Conservation (phyloP, 2,329 filamentous ascomycete species). For the Rutstroemia sp. region DNA sequence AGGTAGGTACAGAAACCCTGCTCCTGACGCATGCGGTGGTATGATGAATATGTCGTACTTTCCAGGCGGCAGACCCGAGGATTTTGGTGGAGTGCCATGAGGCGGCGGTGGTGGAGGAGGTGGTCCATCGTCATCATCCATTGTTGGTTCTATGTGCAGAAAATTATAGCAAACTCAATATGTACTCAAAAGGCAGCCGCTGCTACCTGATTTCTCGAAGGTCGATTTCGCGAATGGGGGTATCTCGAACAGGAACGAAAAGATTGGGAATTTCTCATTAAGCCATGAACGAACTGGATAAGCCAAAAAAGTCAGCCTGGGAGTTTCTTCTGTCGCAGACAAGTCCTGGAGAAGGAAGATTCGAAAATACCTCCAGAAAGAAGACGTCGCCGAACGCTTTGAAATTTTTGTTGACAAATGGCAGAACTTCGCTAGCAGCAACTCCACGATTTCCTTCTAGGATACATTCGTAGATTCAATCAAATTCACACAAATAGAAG, state of each 20-base stretch:
- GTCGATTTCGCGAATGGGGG: not conserved
- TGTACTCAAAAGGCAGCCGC: not conserved
- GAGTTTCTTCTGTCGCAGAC: not conserved
- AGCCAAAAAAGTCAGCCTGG: not conserved
- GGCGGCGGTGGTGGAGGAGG: slow-evolving; percentile 70
- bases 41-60: slow-evolving; percentile 98
- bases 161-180: not conserved
- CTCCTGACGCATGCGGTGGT: slow-evolving; percentile 81
- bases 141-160: slow-evolving; percentile 2
- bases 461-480: not conserved
- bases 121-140: not conserved
- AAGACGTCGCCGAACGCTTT: not conserved
- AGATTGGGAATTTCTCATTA: not conserved
- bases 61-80: slow-evolving; percentile 67
- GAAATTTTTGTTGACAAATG: not conserved
- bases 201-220: not conserved
- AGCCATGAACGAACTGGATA: not conserved
- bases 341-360: not conserved
- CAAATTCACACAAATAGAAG: not conserved
- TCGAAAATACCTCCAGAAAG: not conserved
- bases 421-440: not conserved
- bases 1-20: slow-evolving; percentile 89
- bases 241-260: not conserved
- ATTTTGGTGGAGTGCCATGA: slow-evolving; percentile 71
- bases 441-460: not conserved